Percentiles rank a stretch among this genome's conserved stretches.
These are phyloP conservation scores for Pythium monospermum DNA, from an alignment of 352 stramenopile genomes.

Conservation along the genomic window DNA sequence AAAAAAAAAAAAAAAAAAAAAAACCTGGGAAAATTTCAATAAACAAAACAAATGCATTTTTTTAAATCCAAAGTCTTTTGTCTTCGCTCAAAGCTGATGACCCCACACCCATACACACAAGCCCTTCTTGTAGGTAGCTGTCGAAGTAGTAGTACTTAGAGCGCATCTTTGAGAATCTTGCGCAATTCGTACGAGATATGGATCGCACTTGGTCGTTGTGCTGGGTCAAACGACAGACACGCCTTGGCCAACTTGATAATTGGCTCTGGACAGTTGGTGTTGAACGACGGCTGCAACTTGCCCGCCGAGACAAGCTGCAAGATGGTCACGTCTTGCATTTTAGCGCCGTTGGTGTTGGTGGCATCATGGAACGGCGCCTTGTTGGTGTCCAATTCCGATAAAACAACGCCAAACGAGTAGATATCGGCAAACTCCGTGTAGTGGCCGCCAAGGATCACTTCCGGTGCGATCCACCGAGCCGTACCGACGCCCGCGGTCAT, in stretches of 20 bases:
- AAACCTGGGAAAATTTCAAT: too few relatives aligned
- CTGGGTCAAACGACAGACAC: slow-evolving; percentile 62
- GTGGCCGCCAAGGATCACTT: slow-evolving; percentile 19
- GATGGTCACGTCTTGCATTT: slow-evolving; percentile 63
- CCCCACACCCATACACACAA: too few relatives aligned
- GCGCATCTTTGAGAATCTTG: slow-evolving; percentile 71
- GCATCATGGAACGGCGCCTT: slow-evolving; percentile 56
- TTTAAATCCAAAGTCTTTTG: too few relatives aligned
- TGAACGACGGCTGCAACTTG: slow-evolving; percentile 63
- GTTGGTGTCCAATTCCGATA: slow-evolving; percentile 65
- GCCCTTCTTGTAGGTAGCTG: too few relatives aligned
- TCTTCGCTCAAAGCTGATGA: too few relatives aligned
- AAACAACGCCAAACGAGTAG: slow-evolving; percentile 31
- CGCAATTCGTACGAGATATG: slow-evolving; percentile 75
- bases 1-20: slow-evolving; percentile 21
- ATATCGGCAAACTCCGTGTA: slow-evolving; percentile 24
- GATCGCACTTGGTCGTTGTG: slow-evolving; percentile 61
- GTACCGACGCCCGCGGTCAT: slow-evolving; percentile 67
- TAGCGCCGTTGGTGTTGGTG: slow-evolving; percentile 52
- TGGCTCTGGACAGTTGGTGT: slow-evolving; percentile 34
- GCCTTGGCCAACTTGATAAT: slow-evolving; percentile 55
- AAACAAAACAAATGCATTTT: too few relatives aligned
- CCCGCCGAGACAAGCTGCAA: slow-evolving; percentile 60
- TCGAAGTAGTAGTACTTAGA: slow-evolving; percentile 22
- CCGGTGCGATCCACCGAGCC: slow-evolving; percentile 33